Conservation (phyloP, 345 rosid genomes). For the Reutealis trisperma region DNA sequence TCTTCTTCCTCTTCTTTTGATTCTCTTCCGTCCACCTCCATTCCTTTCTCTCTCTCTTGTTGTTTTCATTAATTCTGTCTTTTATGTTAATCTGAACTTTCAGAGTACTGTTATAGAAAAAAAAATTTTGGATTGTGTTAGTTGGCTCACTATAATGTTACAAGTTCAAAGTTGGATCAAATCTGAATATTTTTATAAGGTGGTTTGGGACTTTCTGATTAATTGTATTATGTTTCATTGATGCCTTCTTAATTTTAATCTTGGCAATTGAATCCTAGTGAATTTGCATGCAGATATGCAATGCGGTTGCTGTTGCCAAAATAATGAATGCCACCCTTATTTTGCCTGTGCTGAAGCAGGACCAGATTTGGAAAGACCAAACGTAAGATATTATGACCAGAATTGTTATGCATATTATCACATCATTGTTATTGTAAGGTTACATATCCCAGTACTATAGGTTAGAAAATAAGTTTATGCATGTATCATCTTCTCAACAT, state of each 20-base stretch:
- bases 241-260: not conserved
- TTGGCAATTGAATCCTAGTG: not conserved
- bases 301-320: conserved; percentile 99
- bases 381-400: conserved; percentile 51
- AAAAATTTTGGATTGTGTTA: not conserved
- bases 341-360: conserved; percentile 97
- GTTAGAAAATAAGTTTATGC: not conserved
- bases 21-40: no score
- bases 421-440: conserved; percentile 3
- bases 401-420: not conserved
- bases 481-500: not conserved
- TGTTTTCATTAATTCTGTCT: not conserved
- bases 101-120: not conserved
- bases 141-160: not conserved
- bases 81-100: not conserved
- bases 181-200: not conserved
- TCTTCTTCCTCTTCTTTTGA: not conserved
- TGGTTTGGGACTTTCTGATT: not conserved
- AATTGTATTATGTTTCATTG: not conserved
- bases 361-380: conserved; percentile 99
- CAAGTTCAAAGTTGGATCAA: not conserved
- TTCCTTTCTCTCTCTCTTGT: not conserved
- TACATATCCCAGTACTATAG: not conserved
- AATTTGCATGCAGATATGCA: conserved; percentile 73
- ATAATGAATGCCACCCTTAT: conserved; percentile 98